Evolutionary conservation across 306 rosid genomes (phyloP), one percentile per base, ranked within the genome.

Genomic region (Lathyrus oleraceus): DNA sequence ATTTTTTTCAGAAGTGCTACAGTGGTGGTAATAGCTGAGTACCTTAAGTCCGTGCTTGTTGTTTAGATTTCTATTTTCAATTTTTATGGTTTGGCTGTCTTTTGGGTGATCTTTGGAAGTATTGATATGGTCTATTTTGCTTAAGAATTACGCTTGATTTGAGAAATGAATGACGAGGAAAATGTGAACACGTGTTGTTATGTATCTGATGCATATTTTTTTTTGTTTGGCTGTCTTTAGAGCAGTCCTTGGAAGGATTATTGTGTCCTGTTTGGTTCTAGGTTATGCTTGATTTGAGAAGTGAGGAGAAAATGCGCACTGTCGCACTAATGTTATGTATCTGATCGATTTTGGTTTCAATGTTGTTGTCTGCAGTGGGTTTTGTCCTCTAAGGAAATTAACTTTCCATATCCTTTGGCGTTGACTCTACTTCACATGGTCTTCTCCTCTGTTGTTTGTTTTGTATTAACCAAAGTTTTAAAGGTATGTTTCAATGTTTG

Each of bases 371-470:
- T 87, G 86, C 95, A 94, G 99, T 94, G 96, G 97, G 92, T 94
- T 72, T 83, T 94, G 87, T 94, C 99, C 1, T 94, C 99, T 9
- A 94, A 94, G 85, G 97, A 91, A 79, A 88, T 94, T 74, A 91
- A 94, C 85, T 94, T 94, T 56, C 99, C 99, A 16, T 94, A 91
- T 82, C 99, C 99, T 75, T 87, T 94, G 64, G 99, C 92, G 8
- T 81, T 94, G 88, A 94, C 99, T 69, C 91, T 94, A 40, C 95
- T 94, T 76, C 99, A 94, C 85, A 94, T 94, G 99, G 72, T 91
- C 85, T 94, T 94, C 85, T 94, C 99, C 52, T 91, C 99, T 16
- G 89, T 87, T 80, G 75, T 94, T 70, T 94, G 99, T 78, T 91
- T 91, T 79, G 28, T 79, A 17, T 81, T 94, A 72, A 91, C 95